Evolutionary conservation across 1,139 yeast genomes (phyloP).

Genomic region (Hansenula lynferdii): DNA sequence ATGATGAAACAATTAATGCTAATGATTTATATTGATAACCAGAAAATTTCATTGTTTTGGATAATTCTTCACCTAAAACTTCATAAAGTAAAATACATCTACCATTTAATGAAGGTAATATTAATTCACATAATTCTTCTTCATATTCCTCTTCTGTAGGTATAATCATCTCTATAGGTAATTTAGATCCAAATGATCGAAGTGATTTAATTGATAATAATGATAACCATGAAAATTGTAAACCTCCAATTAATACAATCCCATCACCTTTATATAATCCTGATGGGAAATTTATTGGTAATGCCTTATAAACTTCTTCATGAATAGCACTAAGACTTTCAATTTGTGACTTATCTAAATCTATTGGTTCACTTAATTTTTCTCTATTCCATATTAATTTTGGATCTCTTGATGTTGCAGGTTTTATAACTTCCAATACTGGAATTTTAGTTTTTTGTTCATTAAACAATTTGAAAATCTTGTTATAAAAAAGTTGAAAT

Average conservation of each 20-base stretch:
- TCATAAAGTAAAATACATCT: slow-evolving; percentile 46
- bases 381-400: slow-evolving; percentile 10
- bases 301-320: slow-evolving; percentile 39
- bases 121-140: slow-evolving; percentile 43
- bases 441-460: slow-evolving; percentile 11
- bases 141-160: slow-evolving; percentile 49
- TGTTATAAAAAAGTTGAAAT: slow-evolving; percentile 14
- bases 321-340: slow-evolving; percentile 47
- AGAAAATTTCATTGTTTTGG: slow-evolving; percentile 33
- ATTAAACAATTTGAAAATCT: slow-evolving; percentile 10
- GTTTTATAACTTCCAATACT: slow-evolving; percentile 4
- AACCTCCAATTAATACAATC: slow-evolving; percentile 79
- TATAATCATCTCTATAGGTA: slow-evolving; percentile 59
- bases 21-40: slow-evolving; percentile 58
- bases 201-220: slow-evolving; percentile 59
- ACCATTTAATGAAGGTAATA: slow-evolving; percentile 48
- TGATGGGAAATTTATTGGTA: slow-evolving; percentile 39
- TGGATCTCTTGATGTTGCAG: slow-evolving; percentile 12
- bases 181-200: slow-evolving; percentile 46
- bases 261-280: slow-evolving; percentile 59
- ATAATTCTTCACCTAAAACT: slow-evolving; percentile 26
- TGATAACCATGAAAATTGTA: slow-evolving; percentile 67
- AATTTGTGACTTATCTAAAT: slow-evolving; percentile 43
- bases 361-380: slow-evolving; percentile 10
- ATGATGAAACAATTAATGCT: slow-evolving; percentile 50